Evolutionary conservation across 2,329 filamentous ascomycete genomes (phyloP).

Genomic region (Calonectria pteridis): DNA sequence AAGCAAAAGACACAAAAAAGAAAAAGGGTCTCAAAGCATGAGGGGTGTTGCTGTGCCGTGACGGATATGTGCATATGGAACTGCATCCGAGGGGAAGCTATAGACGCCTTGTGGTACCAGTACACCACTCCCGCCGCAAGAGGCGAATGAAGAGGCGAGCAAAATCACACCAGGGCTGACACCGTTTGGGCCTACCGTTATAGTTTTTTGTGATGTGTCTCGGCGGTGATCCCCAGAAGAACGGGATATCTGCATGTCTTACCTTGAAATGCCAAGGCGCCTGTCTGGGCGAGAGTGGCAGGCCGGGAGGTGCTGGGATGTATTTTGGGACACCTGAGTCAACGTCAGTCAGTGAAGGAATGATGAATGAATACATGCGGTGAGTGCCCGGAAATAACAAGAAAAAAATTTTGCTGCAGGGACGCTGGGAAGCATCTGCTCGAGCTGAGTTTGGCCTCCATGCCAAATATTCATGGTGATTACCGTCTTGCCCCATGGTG

Average conservation of each 20-base stretch:
- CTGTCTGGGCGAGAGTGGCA: constrained; percentile 16
- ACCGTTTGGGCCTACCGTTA: constrained; percentile 16
- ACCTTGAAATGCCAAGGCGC: constrained; percentile 19
- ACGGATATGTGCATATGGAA: constrained; percentile 12
- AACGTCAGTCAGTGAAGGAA: constrained; percentile 29
- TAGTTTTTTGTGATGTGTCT: constrained; percentile 29
- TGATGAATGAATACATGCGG: constrained; percentile 10
- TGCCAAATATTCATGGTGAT: not conserved
- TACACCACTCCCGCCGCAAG: constrained; percentile 9
- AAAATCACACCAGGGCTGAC: constrained; percentile 24
- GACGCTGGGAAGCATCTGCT: not conserved
- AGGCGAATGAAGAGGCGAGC: constrained; percentile 17
- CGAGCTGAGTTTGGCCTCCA: not conserved
- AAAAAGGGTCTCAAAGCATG: not conserved
- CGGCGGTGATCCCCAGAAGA: constrained; percentile 29
- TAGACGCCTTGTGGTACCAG: constrained; percentile 9
- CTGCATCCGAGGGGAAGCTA: not conserved
- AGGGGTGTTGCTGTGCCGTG: not conserved
- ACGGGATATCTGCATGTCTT: constrained; percentile 31
- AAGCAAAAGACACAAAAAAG: not conserved
- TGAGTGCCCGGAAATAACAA: not conserved
- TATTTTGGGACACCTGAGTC: constrained; percentile 33
- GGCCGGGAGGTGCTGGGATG: not conserved
- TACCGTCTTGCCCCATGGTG: too few relatives aligned
- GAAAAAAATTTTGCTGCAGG: too few relatives aligned